Evolutionary conservation across 371 early-diverging fungal genomes (phyloP), one percentile per base, ranked within the genome.

Genomic region (Lichtheimia ramosa): DNA sequence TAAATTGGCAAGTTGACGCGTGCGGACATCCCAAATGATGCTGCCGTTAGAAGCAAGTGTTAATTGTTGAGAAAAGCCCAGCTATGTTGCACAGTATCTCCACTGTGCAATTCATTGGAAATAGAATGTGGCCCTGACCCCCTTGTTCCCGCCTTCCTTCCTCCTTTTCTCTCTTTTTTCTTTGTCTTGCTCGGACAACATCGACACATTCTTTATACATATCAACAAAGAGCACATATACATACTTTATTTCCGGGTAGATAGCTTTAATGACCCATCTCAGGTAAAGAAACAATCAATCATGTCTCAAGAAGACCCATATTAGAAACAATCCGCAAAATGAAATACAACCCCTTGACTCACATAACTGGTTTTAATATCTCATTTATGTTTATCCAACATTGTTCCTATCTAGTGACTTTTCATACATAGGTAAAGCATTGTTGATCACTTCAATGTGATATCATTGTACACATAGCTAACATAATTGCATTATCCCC

Each of bases 391-490:
- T 27, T 56, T 16, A 28, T 18, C 40, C n/a, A 23, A 56, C 23
- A 48, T 56, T 7, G 40, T 16, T 48, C 28, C 48, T 24, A 43
- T 46, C 39, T 20, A 77, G 77, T 66, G 77, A 77, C 66, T 74
- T 74, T 48, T 74, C 77, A 24, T 77, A 74, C 59, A 54, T 77
- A 27, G 66, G 77, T 71, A 77, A 54, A 41, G 25, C 6, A 12
- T 48, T 28, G 6, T n/a, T 27, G 24, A 15, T 8, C 18, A 15
- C n/a, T 25, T 28, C 14, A 25, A 15, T 20, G 39, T 43, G 14
- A 24, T 4, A 48, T 28, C 14, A 23, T 23, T 27, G 21, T 28
- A 25, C 12, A 21, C 18, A 46, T 43, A n/a, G 21, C 16, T 39
- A 10, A 20, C 42, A 56, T 25, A 27, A 6, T 28, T 10, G 7